phyloP scores from a whole-genome alignment of 345 rosid genomes.

The Xanthoceras sorbifolium region DNA sequence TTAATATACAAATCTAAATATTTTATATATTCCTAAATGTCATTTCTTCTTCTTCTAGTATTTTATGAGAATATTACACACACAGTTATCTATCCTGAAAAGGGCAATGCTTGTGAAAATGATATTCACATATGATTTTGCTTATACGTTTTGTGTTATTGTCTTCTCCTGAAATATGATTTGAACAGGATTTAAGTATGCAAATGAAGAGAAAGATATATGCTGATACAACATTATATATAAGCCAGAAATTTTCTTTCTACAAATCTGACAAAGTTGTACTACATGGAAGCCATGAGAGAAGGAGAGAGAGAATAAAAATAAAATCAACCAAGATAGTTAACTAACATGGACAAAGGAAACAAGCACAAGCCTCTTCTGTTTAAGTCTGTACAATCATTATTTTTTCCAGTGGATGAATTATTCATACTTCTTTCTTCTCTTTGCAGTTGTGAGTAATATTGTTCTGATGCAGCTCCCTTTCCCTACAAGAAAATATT shows the following conservation, averaged over 20 bases:
- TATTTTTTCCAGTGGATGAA: constrained; percentile 25
- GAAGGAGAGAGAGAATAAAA: background rate
- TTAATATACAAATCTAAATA: no score
- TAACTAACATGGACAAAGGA: constrained; percentile 73
- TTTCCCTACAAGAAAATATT: constrained; percentile 35
- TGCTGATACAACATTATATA: background rate
- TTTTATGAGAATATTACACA: background rate
- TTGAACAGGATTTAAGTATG: background rate
- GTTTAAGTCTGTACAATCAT: constrained; percentile 48
- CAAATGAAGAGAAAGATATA: background rate
- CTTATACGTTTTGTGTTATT: background rate
- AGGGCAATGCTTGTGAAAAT: background rate
- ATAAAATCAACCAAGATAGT: constrained; percentile 48
- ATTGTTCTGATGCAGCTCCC: constrained; percentile 20
- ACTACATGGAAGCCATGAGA: background rate
- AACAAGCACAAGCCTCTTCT: constrained; percentile 78
- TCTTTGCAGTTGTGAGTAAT: constrained; percentile 24
- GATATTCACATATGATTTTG: background rate
- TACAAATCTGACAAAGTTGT: constrained; percentile 14
- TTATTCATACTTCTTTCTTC: constrained; percentile 29
- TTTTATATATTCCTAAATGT: background rate
- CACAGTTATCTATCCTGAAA: background rate
- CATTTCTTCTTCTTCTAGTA: background rate
- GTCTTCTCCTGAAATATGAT: background rate
- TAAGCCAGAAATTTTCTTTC: constrained; percentile 19